These are phyloP conservation scores for Cinchona pubescens DNA, from an alignment of 257 asterid species.

Conservation along the genomic window DNA sequence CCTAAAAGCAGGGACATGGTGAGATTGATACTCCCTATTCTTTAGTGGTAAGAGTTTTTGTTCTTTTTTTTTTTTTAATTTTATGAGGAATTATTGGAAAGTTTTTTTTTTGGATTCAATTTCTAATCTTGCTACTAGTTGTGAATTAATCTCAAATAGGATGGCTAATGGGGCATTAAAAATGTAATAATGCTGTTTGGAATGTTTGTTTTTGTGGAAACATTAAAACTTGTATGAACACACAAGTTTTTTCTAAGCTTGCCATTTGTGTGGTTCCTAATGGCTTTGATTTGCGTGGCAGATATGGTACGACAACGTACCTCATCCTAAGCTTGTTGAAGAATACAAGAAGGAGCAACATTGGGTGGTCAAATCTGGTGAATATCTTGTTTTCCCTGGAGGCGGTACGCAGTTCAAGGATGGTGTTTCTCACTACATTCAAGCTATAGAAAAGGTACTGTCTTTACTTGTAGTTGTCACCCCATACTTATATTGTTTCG, in stretches of 20 bases:
- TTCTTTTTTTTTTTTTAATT: background rate
- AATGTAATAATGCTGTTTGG: no score
- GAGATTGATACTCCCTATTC: slow-evolving; percentile 50
- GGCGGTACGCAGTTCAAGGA: slow-evolving; percentile 92
- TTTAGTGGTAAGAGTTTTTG: slow-evolving; percentile 56
- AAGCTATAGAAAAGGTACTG: slow-evolving; percentile 53
- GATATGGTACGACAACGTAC: slow-evolving; percentile 93
- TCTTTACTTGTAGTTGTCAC: background rate
- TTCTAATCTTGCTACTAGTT: background rate
- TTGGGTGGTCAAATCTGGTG: slow-evolving; percentile 74
- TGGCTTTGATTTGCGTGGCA: slow-evolving; percentile 29
- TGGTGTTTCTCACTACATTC: slow-evolving; percentile 67
- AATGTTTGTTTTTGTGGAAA: background rate
- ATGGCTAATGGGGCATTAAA: background rate
- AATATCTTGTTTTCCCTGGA: slow-evolving; percentile 84
- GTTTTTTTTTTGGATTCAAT: background rate
- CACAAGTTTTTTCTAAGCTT: background rate
- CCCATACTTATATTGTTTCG: background rate
- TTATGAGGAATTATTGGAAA: no score
- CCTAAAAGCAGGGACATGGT: slow-evolving; percentile 98
- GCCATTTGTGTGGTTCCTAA: background rate
- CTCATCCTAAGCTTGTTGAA: slow-evolving; percentile 93
- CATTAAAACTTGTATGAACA: background rate
- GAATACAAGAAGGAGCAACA: slow-evolving; percentile 88
- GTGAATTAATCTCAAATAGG: background rate